A percentile compares a stretch with the other conserved stretches of the same genome.
Evolutionary conservation across 2,329 filamentous ascomycete species (phyloP).

Genomic region (Periconia sp.): DNA sequence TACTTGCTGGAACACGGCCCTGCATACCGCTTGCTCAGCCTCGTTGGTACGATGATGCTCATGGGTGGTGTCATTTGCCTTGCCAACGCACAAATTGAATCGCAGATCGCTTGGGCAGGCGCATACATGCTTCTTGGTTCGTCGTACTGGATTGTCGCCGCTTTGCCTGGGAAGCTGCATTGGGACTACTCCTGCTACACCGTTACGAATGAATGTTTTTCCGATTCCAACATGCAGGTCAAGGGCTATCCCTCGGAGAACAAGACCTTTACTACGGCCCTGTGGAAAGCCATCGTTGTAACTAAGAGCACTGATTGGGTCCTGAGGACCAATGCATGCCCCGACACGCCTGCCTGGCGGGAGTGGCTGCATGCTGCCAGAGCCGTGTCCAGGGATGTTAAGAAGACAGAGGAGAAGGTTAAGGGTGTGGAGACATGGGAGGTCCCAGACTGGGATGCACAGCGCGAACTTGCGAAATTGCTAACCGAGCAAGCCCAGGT

Average conservation of each 20-base stretch:
- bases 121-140: constrained; percentile 58
- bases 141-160: constrained; percentile 59
- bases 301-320: constrained; percentile 54
- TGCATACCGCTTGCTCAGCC: constrained; percentile 54
- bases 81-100: constrained; percentile 55
- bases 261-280: constrained; percentile 52
- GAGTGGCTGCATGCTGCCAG: constrained; percentile 49
- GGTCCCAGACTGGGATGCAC: constrained; percentile 43
- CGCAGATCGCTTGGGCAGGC: constrained; percentile 57
- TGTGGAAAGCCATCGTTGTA: constrained; percentile 57
- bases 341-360: constrained; percentile 49
- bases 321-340: constrained; percentile 46
- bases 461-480: constrained; percentile 24
- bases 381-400: constrained; percentile 23
- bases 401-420: constrained; percentile 10
- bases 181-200: constrained; percentile 56
- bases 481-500: constrained; percentile 24
- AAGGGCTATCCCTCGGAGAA: constrained; percentile 42
- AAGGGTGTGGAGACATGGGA: constrained; percentile 34
- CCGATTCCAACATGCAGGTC: constrained; percentile 38
- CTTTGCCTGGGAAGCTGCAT: constrained; percentile 52
- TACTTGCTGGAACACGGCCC: constrained; percentile 51
- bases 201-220: constrained; percentile 45
- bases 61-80: constrained; percentile 60
- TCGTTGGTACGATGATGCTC: constrained; percentile 58